Evolutionary conservation across 2,329 filamentous ascomycete genomes (phyloP).

Genomic region (Colletotrichum limetticola): DNA sequence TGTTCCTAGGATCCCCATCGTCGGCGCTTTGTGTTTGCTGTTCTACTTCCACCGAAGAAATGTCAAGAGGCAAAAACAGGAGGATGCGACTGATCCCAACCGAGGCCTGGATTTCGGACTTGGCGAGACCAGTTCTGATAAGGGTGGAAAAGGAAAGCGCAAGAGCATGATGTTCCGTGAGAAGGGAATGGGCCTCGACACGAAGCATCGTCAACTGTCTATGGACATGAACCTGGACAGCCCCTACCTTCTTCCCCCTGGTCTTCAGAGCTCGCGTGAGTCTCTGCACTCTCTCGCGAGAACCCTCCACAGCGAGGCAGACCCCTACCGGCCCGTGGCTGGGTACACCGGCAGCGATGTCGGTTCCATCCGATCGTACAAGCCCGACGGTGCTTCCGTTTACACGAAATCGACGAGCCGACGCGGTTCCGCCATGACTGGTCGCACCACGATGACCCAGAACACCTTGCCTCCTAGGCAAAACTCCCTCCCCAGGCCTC

Average conservation of each 20-base stretch:
- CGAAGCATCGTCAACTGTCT: slow-evolving; percentile 65
- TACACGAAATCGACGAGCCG: slow-evolving; percentile 54
- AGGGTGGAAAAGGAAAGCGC: slow-evolving; percentile 51
- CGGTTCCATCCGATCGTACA: slow-evolving; percentile 65
- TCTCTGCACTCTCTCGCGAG: slow-evolving; percentile 88
- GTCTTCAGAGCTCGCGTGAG: slow-evolving; percentile 81
- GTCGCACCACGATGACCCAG: slow-evolving; percentile 42
- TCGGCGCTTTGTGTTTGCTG: slow-evolving; percentile 73
- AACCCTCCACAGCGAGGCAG: slow-evolving; percentile 78
- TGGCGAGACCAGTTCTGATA: slow-evolving; percentile 57
- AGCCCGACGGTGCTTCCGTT: slow-evolving; percentile 54
- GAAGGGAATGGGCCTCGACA: slow-evolving; percentile 51
- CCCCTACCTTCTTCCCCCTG: slow-evolving; percentile 93
- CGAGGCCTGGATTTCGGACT: slow-evolving; percentile 94
- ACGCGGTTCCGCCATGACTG: slow-evolving; percentile 43
- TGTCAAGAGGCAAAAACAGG: slow-evolving; percentile 74
- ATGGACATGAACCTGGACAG: slow-evolving; percentile 82
- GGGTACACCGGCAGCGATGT: slow-evolving; percentile 68
- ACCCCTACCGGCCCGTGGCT: slow-evolving; percentile 80
- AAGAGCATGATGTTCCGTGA: slow-evolving; percentile 60
- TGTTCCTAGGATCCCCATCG: slow-evolving; percentile 76
- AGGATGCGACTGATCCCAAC: slow-evolving; percentile 88
- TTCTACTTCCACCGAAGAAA: slow-evolving; percentile 84
- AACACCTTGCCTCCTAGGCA: slow-evolving; percentile 49
- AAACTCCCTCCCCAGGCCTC: slow-evolving; percentile 58